phyloP scores from a whole-genome alignment of 192 early-diverging fungal species.

The Coemansia sp. region DNA sequence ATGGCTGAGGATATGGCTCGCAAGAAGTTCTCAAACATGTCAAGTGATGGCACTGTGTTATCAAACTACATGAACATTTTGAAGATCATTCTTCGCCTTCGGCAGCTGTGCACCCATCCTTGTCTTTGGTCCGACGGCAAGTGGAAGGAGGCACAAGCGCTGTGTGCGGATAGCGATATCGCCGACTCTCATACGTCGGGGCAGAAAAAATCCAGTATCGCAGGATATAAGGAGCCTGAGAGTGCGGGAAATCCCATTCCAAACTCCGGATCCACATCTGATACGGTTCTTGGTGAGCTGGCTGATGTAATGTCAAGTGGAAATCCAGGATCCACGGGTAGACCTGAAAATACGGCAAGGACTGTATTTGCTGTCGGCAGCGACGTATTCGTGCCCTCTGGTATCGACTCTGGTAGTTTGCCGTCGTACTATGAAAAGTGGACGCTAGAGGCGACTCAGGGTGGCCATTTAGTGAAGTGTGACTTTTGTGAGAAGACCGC shows the following conservation, averaged over 20 bases:
- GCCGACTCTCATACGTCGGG: slow-evolving; percentile 10
- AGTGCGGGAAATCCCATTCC: background rate
- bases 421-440: slow-evolving; percentile 15
- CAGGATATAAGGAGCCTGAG: background rate
- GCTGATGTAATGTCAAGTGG: slow-evolving; percentile 3
- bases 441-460: slow-evolving; percentile 11
- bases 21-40: slow-evolving; percentile 62
- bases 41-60: slow-evolving; percentile 62
- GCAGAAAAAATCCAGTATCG: background rate
- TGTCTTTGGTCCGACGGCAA: slow-evolving; percentile 48
- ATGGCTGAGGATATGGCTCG: slow-evolving; percentile 68
- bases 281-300: background rate
- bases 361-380: background rate
- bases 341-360: slow-evolving; percentile 6
- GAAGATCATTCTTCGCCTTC: slow-evolving; percentile 57
- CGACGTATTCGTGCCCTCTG: background rate
- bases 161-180: slow-evolving; percentile 28
- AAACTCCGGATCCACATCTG: background rate
- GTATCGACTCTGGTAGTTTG: slow-evolving; percentile 1
- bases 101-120: slow-evolving; percentile 74
- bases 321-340: background rate
- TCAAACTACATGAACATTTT: slow-evolving; percentile 69
- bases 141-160: slow-evolving; percentile 46
- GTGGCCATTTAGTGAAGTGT: slow-evolving; percentile 28
- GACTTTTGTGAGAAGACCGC: slow-evolving; percentile 29